phyloP scores from a whole-genome alignment of 2,329 filamentous ascomycete species.

The Botrytis tulipae region DNA sequence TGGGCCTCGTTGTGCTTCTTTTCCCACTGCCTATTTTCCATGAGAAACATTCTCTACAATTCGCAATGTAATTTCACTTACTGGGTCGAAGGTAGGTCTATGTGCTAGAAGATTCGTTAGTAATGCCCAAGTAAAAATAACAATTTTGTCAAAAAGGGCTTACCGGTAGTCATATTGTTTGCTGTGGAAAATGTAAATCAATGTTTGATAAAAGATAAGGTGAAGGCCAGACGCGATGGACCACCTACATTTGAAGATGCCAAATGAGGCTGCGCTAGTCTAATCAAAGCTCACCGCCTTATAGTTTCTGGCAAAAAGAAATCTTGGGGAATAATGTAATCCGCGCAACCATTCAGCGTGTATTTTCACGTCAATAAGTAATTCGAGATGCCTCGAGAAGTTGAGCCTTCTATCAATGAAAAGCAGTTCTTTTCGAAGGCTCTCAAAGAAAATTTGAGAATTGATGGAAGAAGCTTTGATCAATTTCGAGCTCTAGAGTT shows the following conservation, averaged over 20 bases:
- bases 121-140: neutral
- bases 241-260: neutral
- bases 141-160: neutral
- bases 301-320: constrained; percentile 7
- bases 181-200: constrained; percentile 4
- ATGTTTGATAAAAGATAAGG: constrained; percentile 13
- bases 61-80: constrained; percentile 44
- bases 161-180: constrained; percentile 51
- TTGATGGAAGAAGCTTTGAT: constrained; percentile 81
- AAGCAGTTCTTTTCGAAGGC: constrained; percentile 82
- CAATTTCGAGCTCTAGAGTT: constrained; percentile 76
- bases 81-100: constrained; percentile 94
- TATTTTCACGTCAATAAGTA: constrained; percentile 8
- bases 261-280: constrained; percentile 11
- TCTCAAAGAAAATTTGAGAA: constrained; percentile 73
- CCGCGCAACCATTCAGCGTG: neutral
- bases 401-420: constrained; percentile 85
- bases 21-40: constrained; percentile 72
- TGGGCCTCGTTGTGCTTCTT: constrained; percentile 88
- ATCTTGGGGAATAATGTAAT: constrained; percentile 8
- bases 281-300: constrained; percentile 6
- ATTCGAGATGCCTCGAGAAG: constrained; percentile 79
- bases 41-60: constrained; percentile 21
- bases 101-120: constrained; percentile 51
- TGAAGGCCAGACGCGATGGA: constrained; percentile 5